Evolutionary conservation across 2,329 filamentous ascomycete species (phyloP).

Genomic region (Bimuria novae-zelandiae): DNA sequence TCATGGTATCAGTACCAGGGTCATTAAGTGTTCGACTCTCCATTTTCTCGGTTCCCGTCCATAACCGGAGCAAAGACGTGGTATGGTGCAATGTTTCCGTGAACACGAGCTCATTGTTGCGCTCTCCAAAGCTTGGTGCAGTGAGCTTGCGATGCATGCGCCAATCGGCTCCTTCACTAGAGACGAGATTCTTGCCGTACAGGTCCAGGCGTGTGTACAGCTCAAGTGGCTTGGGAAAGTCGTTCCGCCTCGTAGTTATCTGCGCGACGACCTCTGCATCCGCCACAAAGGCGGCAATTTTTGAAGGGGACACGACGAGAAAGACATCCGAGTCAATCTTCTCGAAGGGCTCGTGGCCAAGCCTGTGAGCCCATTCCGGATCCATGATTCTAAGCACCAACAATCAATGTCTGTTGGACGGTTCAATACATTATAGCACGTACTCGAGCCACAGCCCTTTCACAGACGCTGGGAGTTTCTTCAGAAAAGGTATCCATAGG

Average conservation of each 20-base stretch:
- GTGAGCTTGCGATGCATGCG: slow-evolving; percentile 74
- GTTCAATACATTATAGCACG: slow-evolving; percentile 28
- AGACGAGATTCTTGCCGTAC: slow-evolving; percentile 74
- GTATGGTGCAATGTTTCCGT: slow-evolving; percentile 67
- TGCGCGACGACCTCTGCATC: slow-evolving; percentile 69
- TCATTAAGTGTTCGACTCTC: slow-evolving; percentile 57
- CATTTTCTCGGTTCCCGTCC: slow-evolving; percentile 31
- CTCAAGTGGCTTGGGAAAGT: slow-evolving; percentile 71
- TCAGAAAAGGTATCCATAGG: slow-evolving; percentile 62
- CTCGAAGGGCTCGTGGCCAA: slow-evolving; percentile 62
- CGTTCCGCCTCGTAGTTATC: slow-evolving; percentile 67
- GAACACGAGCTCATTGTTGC: slow-evolving; percentile 71
- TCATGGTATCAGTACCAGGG: slow-evolving; percentile 69
- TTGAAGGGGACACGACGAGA: slow-evolving; percentile 64
- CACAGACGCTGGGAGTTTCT: slow-evolving; percentile 58
- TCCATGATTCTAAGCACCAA: slow-evolving; percentile 53
- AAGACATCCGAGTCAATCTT: slow-evolving; percentile 65
- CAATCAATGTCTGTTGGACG: slow-evolving; percentile 10
- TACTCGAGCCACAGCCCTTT: slow-evolving; percentile 66
- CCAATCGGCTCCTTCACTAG: slow-evolving; percentile 72
- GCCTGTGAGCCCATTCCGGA: slow-evolving; percentile 65
- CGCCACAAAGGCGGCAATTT: slow-evolving; percentile 60
- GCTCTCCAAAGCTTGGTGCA: slow-evolving; percentile 75
- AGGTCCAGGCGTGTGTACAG: slow-evolving; percentile 64
- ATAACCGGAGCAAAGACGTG: slow-evolving; percentile 36